These are phyloP conservation scores for Neolecta irregularis DNA, from an alignment of 1,139 yeast species.

Conservation along the genomic window DNA sequence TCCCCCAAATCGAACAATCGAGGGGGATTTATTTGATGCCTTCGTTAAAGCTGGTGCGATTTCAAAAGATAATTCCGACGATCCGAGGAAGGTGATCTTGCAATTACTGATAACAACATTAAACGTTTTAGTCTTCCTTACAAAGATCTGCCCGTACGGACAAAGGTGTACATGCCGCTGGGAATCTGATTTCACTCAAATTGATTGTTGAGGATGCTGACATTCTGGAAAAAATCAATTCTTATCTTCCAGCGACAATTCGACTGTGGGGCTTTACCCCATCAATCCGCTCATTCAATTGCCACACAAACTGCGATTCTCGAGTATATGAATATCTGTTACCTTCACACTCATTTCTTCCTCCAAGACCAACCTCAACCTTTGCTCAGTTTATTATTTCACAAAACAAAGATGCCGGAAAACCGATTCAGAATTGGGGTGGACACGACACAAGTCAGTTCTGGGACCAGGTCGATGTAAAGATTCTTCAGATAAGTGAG, in stretches of 20 bases:
- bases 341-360: slow-evolving; percentile 78
- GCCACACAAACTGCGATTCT: slow-evolving; percentile 88
- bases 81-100: slow-evolving; percentile 45
- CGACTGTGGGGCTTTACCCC: slow-evolving; percentile 88
- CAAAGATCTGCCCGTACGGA: slow-evolving; percentile 97
- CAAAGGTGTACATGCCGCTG: slow-evolving; percentile 98
- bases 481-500: too few relatives aligned
- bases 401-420: slow-evolving; percentile 2
- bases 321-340: slow-evolving; percentile 84
- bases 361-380: slow-evolving; percentile 67
- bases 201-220: slow-evolving; percentile 80
- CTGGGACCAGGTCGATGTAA: too few relatives aligned
- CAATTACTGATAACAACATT: too few relatives aligned
- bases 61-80: slow-evolving; percentile 75
- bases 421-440: slow-evolving; percentile 9
- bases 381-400: slow-evolving; percentile 36
- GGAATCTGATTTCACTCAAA: slow-evolving; percentile 78
- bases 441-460: slow-evolving; percentile 18
- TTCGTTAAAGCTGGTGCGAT: slow-evolving; percentile 81
- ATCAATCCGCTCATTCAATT: slow-evolving; percentile 81
- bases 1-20: slow-evolving; percentile 42
- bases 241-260: slow-evolving; percentile 63
- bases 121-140: slow-evolving; percentile 40
- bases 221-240: slow-evolving; percentile 56
- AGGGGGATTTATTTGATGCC: slow-evolving; percentile 75